Evolutionary conservation across 208 protist genomes (phyloP).

Genomic region (Crithidia acanthocephali): DNA sequence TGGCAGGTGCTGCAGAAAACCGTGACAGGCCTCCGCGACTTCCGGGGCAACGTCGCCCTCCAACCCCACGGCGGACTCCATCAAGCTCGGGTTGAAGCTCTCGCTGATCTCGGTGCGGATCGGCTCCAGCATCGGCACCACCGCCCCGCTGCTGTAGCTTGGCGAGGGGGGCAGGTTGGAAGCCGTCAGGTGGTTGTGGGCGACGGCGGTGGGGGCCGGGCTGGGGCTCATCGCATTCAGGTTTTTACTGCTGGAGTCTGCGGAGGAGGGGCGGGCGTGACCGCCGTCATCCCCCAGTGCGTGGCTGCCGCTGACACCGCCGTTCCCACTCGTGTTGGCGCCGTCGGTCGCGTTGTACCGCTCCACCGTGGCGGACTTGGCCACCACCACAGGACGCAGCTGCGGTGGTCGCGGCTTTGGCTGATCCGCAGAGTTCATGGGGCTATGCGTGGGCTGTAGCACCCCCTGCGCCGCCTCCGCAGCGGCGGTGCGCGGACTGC

Average conservation of each 20-base stretch:
- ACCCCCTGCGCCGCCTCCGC: background rate
- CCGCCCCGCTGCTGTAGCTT: background rate
- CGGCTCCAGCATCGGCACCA: conserved; percentile 9
- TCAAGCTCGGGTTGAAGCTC: conserved; percentile 12
- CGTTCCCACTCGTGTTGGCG: background rate
- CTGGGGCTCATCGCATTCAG: background rate
- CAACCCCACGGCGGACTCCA: conserved; percentile 6
- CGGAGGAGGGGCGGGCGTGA: background rate
- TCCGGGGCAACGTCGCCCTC: conserved; percentile 24
- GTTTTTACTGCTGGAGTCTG: background rate
- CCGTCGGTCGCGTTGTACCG: background rate
- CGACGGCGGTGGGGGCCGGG: background rate
- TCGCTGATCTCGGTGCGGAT: conserved; percentile 13
- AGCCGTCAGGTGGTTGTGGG: background rate
- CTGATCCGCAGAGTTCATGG: no score
- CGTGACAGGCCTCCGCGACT: conserved; percentile 31
- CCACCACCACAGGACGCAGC: conserved; percentile 12
- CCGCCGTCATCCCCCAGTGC: background rate
- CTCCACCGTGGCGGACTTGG: conserved; percentile 17
- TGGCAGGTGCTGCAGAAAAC: conserved; percentile 51
- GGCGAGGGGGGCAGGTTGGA: background rate
- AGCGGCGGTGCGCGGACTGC: background rate
- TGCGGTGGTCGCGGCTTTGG: conserved; percentile 11
- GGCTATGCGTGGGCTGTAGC: background rate
- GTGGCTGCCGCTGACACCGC: background rate